A percentile compares a stretch with the other conserved stretches of the same genome.
Evolutionary conservation across 2,329 filamentous ascomycete species (phyloP).

Genomic region (Aspergillus flavus): DNA sequence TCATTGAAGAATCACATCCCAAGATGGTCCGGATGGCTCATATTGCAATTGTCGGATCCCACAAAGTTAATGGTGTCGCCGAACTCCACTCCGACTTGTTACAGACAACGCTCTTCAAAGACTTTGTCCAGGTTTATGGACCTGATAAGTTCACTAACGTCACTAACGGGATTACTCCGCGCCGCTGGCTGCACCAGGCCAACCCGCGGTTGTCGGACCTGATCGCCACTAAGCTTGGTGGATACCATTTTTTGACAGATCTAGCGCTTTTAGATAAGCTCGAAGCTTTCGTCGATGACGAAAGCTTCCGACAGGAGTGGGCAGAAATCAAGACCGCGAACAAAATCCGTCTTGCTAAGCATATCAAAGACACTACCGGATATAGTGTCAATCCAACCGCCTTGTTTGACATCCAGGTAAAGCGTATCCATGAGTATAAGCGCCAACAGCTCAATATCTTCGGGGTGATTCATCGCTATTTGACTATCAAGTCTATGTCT

Average conservation of each 20-base stretch:
- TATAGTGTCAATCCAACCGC: conserved; percentile 83
- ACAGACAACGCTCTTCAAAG: conserved; percentile 99
- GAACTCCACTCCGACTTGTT: conserved; percentile 97
- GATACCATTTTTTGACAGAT: conserved; percentile 85
- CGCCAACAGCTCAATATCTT: conserved; percentile 99
- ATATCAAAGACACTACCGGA: conserved; percentile 80
- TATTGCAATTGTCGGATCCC: conserved; percentile 91
- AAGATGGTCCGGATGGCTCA: conserved; percentile 99
- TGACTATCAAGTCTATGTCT: conserved; percentile 82
- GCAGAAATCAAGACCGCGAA: conserved; percentile 95
- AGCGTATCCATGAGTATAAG: conserved; percentile 99
- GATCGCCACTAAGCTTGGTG: conserved; percentile 85
- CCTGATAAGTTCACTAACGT: conserved; percentile 98
- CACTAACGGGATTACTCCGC: conserved; percentile 95
- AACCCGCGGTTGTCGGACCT: conserved; percentile 90
- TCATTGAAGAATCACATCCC: conserved; percentile 93
- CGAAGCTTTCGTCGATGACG: conserved; percentile 81
- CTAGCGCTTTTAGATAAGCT: conserved; percentile 83
- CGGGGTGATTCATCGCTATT: conserved; percentile 91
- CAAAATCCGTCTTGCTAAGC: conserved; percentile 87
- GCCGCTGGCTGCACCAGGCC: conserved; percentile 95
- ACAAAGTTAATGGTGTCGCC: conserved; percentile 98
- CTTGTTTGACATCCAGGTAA: conserved; percentile 96
- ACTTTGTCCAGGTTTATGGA: conserved; percentile 94
- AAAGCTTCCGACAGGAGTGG: conserved; percentile 91